Percentiles rank a stretch among this genome's conserved stretches.
Evolutionary conservation across 441 rosid species (phyloP).

Genomic region (Croton setiger): DNA sequence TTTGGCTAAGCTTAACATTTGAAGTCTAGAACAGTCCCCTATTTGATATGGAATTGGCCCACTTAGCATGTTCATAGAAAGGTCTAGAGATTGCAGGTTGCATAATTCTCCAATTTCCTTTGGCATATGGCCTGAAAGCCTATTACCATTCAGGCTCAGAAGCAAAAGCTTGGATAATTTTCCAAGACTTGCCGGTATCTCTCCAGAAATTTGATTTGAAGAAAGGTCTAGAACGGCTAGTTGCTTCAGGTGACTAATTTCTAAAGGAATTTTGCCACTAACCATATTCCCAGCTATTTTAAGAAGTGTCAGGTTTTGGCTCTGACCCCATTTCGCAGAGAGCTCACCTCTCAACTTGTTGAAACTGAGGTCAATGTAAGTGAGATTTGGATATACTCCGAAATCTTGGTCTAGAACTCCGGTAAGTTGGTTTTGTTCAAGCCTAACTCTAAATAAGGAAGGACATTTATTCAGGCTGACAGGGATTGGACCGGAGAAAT

Average conservation of each 20-base stretch:
- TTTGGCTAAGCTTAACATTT: constrained; percentile 16
- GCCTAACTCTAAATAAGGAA: constrained; percentile 30
- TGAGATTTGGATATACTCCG: constrained; percentile 32
- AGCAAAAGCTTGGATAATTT: constrained; percentile 18
- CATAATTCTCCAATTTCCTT: constrained; percentile 23
- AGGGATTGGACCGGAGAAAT: constrained; percentile 35
- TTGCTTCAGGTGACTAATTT: constrained; percentile 19
- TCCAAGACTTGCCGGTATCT: constrained; percentile 22
- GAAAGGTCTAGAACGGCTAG: constrained; percentile 33
- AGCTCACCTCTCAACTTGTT: constrained; percentile 30
- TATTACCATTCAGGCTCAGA: constrained; percentile 25
- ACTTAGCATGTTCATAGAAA: constrained; percentile 27
- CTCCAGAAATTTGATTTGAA: constrained; percentile 20
- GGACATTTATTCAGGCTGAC: constrained; percentile 30
- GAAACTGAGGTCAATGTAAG: constrained; percentile 32
- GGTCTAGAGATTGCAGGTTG: constrained; percentile 11
- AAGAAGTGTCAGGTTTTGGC: constrained; percentile 17
- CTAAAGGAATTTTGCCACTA: constrained; percentile 16
- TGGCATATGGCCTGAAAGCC: constrained; percentile 28
- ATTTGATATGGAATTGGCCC: constrained; percentile 31
- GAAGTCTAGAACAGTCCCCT: constrained; percentile 24
- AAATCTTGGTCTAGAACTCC: constrained; percentile 31
- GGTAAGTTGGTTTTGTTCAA: constrained; percentile 29
- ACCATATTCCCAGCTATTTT: constrained; percentile 22
- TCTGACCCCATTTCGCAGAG: constrained; percentile 27